Base-by-base conservation (phyloP, 2,329 filamentous ascomycete genomes). In the Zasmidium citrigriseum region DNA sequence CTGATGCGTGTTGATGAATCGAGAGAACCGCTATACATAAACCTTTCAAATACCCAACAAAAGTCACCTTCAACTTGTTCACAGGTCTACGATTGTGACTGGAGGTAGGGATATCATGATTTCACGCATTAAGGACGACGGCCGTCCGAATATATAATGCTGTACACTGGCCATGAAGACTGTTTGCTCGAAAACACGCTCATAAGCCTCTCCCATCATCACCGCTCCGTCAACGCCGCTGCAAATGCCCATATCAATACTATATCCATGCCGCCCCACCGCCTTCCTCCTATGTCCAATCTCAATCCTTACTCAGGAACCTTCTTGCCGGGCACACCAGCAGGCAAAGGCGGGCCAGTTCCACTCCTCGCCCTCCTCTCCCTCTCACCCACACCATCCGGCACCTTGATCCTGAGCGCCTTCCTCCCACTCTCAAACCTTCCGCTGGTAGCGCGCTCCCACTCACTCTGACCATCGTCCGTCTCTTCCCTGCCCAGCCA, bases 401-500 rank as follows among this genome's bases (percentile, higher is more conserved):
- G 75, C 64, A 64, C 75, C 54, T 70, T 75, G 68, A 76, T 72
- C 64, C 72, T 64, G 57, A 73, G 47, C 27, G 61, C 63, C 51
- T 66, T 71, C 49, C 65, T 70, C 44, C 74, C 76, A 29, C 63
- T 66, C 67, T 80, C 83, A 73, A 89, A 86, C 68, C 86, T 84
- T 60, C 83, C 83, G 62, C 82, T 80, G 64, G 87, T 79, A 10
- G 81, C 83, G 48, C 83, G 81, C 68, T 87, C 83, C 90, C 90
- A 95, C 60, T 86, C 86, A 50, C 87, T 83, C 62, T 85, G 80
- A 1, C 68, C 75, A 58, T 84, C 80, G 59, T 81, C 84, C 20
- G 85, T 80, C 57, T 85, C 77, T 52, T 85, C 85, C 60, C 77
- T 75, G 27, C 89, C 89, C 16, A 96, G 79, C 92, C 93, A 97